Evolutionary conservation across 495 filamentous ascomycete genomes (phyloP), one percentile per base, ranked within the genome.

Genomic region (Tirmania nivea): DNA sequence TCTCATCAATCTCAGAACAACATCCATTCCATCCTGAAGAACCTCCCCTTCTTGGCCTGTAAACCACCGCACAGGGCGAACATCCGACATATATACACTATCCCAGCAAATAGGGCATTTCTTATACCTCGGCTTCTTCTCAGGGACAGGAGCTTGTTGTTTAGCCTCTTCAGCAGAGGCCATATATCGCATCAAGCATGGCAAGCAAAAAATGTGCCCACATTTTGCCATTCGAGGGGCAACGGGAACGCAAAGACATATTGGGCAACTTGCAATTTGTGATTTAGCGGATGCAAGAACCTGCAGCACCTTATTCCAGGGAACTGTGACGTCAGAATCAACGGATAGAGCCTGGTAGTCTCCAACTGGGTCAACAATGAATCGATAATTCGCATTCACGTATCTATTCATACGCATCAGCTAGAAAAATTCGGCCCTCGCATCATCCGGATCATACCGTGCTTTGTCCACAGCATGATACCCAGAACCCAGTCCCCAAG

Each of bases 21-120:
- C 83, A 71, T 96, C 90, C 14, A 78, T 80, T 9, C 90, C 90
- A 62, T 89, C 84, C 25, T 76, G 72, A 9, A 85, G 86, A 12
- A 84, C 66, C 20, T 79, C 74, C 39, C 76, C 78, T 69, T 95
- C 89, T 64, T 94, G 88, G 0, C 90, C 89, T 54, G 75, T 75
- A 62, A 90, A 94, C 75, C 90, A 95, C 48, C 87, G 73, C 25
- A 95, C 90, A 0, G 90, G 85, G 20, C 83, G 74, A n/a, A 83
- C 84, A 51, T 97, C 90, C 1, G 84, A 79, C 9, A 86, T 73
- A 63, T 86, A 94, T 14, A 97, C 77, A 20, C 74, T 77, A 60
- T 96, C 90, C 72, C 80, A 89, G 67, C 90, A 97, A 35, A 97
- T 93, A 7, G 90, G 92, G 60, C 90, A 97, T 63, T 93, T 94